A percentile compares a stretch with the other conserved stretches of the same genome.
These are phyloP conservation scores for Vitis rotundifolia DNA, from an alignment of 164 flowering plant species.

Conservation along the genomic window DNA sequence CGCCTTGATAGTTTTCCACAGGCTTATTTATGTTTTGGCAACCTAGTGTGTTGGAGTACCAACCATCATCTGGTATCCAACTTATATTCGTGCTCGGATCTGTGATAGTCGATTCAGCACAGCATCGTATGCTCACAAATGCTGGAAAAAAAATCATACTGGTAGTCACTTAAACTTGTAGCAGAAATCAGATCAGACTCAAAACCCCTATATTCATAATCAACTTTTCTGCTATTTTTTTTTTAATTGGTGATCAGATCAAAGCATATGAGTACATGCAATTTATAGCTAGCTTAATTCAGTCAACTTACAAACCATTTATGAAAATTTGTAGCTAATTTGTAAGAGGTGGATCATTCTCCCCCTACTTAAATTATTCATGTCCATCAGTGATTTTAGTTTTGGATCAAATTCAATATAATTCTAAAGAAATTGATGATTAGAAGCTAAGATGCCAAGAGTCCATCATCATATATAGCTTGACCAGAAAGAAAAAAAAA, in stretches of 20 bases:
- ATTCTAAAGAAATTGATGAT: too few species aligned
- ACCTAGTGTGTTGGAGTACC: conserved; percentile 23
- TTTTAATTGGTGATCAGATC: background rate
- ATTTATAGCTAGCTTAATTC: too few species aligned
- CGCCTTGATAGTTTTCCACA: conserved; percentile 7
- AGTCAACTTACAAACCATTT: too few species aligned
- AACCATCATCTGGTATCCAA: conserved; percentile 47
- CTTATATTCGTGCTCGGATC: conserved; percentile 33
- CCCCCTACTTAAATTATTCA: too few species aligned
- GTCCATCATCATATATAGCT: too few species aligned
- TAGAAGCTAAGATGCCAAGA: too few species aligned
- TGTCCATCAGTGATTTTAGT: too few species aligned
- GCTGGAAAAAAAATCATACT: conserved; percentile 27
- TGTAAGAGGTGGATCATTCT: too few species aligned
- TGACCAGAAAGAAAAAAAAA: background rate
- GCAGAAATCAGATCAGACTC: background rate
- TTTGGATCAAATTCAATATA: too few species aligned
- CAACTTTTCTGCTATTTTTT: too few species aligned
- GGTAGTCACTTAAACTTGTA: too few species aligned
- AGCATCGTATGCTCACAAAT: conserved; percentile 58
- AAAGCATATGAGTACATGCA: background rate
- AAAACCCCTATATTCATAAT: background rate
- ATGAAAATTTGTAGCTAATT: too few species aligned
- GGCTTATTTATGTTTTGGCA: conserved; percentile 28
- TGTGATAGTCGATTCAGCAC: conserved; percentile 39